Evolutionary conservation across 1,139 yeast species (phyloP).

Genomic region (Suhomyces chickasaworum): DNA sequence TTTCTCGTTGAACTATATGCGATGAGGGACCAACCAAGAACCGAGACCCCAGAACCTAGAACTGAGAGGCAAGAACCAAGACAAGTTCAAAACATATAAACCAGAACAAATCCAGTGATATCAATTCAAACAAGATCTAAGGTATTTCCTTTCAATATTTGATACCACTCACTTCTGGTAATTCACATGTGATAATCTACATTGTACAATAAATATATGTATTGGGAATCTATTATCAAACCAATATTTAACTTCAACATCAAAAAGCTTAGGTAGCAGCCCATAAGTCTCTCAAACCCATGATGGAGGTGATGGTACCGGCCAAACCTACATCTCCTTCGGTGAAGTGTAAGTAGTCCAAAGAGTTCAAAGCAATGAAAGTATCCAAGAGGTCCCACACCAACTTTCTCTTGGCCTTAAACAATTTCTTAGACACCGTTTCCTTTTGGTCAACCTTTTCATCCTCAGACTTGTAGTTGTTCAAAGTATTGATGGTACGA

Average conservation of each 20-base stretch:
- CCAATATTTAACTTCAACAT: background rate
- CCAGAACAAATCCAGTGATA: too few species aligned
- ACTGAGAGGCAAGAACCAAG: too few species aligned
- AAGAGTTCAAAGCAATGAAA: constrained; percentile 72
- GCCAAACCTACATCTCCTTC: constrained; percentile 87
- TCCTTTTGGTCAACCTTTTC: constrained; percentile 37
- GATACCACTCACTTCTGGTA: too few species aligned
- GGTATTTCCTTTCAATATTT: too few species aligned
- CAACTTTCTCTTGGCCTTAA: constrained; percentile 60
- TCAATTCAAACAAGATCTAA: too few species aligned
- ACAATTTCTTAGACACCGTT: constrained; percentile 36
- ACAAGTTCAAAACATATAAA: too few species aligned
- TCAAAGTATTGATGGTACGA: constrained; percentile 30
- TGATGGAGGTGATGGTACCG: constrained; percentile 77
- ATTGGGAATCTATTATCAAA: background rate
- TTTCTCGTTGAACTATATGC: too few species aligned
- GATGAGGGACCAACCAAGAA: too few species aligned
- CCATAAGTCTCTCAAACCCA: constrained; percentile 82
- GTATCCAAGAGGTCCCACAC: constrained; percentile 80
- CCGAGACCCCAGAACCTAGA: too few species aligned
- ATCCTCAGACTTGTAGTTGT: constrained; percentile 14
- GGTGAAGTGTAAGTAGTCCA: constrained; percentile 60
- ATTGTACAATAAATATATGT: background rate
- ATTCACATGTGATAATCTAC: too few species aligned
- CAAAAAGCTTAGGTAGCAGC: constrained; percentile 23